Evolutionary conservation across 306 rosid genomes (phyloP).

Genomic region (Psophocarpus tetragonolobus): DNA sequence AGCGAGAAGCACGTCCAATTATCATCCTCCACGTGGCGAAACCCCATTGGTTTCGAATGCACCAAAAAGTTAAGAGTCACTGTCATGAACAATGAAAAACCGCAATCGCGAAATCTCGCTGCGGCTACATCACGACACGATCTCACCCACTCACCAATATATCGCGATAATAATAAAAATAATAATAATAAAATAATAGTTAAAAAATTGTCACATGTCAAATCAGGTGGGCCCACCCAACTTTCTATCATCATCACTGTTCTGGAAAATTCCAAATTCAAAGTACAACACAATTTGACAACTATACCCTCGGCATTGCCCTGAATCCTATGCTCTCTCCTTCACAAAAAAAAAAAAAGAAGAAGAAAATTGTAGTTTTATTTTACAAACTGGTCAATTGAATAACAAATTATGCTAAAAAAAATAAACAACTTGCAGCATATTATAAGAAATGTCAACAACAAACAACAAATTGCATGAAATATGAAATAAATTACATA

Average conservation of each 20-base stretch:
- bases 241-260: constrained; percentile 38
- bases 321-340: neutral
- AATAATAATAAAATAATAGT: no score
- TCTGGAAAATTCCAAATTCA: constrained; percentile 47
- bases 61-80: neutral
- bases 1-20: neutral
- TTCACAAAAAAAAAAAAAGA: no score
- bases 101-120: constrained; percentile 26
- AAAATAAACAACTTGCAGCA: no score
- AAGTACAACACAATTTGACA: constrained; percentile 16
- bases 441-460: no score
- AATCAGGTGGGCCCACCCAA: constrained; percentile 40
- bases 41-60: constrained; percentile 8
- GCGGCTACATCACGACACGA: neutral
- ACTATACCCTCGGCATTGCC: constrained; percentile 34
- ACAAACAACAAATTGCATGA: no score
- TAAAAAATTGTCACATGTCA: constrained; percentile 16
- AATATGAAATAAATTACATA: no score
- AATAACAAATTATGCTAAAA: no score
- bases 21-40: constrained; percentile 32
- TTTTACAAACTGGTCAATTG: no score
- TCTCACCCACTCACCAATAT: neutral
- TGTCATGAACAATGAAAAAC: neutral
- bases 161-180: constrained; percentile 8
- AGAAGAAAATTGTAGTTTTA: no score